A percentile compares a stretch with the other conserved stretches of the same genome.
Evolutionary conservation across 208 protist genomes (phyloP).

Genomic region (Wallacemonas rigidus): DNA sequence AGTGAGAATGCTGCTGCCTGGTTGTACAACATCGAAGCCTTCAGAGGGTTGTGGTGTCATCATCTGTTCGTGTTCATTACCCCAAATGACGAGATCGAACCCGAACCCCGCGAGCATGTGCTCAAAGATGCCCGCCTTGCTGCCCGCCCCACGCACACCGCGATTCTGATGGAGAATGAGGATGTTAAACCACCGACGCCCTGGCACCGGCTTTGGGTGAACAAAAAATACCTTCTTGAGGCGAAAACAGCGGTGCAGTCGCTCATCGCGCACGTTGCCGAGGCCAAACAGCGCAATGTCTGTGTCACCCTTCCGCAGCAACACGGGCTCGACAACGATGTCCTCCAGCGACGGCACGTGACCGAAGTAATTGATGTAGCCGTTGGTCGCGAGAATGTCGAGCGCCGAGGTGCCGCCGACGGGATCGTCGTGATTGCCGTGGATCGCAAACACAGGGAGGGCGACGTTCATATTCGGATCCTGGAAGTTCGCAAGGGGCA

Average conservation of each 20-base stretch:
- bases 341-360: constrained; percentile 92
- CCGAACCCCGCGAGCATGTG: constrained; percentile 91
- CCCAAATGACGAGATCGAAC: constrained; percentile 98
- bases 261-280: constrained; percentile 97
- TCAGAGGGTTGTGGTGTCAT: constrained; percentile 87
- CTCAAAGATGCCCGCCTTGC: constrained; percentile 93
- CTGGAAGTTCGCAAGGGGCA: constrained; percentile 90
- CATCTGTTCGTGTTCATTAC: constrained; percentile 99
- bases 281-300: constrained; percentile 98
- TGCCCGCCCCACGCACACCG: constrained; percentile 58
- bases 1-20: constrained; percentile 96
- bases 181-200: constrained; percentile 96
- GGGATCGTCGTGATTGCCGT: constrained; percentile 99
- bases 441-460: constrained; percentile 98
- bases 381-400: constrained; percentile 93
- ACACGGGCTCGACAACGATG: constrained; percentile 92
- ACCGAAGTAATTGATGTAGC: constrained; percentile 99
- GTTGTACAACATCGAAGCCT: constrained; percentile 95
- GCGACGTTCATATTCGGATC: constrained; percentile 98
- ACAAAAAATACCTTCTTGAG: constrained; percentile 94
- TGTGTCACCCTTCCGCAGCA: constrained; percentile 94
- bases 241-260: constrained; percentile 96
- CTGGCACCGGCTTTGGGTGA: constrained; percentile 63
- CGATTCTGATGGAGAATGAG: constrained; percentile 98
- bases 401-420: constrained; percentile 94